Base-by-base conservation (phyloP, 2,329 filamentous ascomycete genomes). In the Fusarium avenaceum region DNA sequence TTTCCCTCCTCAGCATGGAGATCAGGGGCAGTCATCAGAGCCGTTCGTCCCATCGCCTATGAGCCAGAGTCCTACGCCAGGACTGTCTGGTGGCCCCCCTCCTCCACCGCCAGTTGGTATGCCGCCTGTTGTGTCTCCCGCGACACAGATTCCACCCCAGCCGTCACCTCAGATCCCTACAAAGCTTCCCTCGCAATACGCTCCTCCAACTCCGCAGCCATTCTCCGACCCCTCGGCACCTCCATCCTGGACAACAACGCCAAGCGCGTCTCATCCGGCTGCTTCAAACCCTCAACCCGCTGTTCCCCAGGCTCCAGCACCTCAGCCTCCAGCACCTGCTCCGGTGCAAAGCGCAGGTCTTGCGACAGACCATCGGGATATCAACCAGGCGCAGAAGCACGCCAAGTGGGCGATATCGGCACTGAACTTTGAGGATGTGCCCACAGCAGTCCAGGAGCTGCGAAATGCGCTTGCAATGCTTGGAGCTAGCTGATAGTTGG, bases 381-480 rank as follows among this genome's bases (percentile, higher is more conserved):
- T 97, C 35, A 83, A 88, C 35, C 87, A 90, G 72, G 95, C 96
- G 6, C 94, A 97, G 78, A 99, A 98, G 77, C 96, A 98, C 81
- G 94, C 95, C 3, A 94, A 93, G 74, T 99, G 93, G 93, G 96
- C 96, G 1, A 97, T 98, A 42, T 97, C 94, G 13, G 96, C 96
- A 0, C 81, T 99, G 47, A 97, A 97, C 74, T 99, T 99, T 79
- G 96, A 99, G 72, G 96, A 99, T 77, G 92, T 97, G 3, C 85
- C 90, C 2, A 99, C 96, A 0, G 96, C 96, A 0, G 90, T 98
- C 6, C 90, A 90, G 74, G 94, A 99, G 76, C 78, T 99, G 65
- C 87, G 88, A 52, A 89, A 87, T 61, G 96, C 96, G 4, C 80
- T 99, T 65, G 83, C 86, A 57, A 81, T 84, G 19, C 80, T 97